A percentile compares a stretch with the other conserved stretches of the same genome.
Evolutionary conservation across 306 rosid species (phyloP).

Genomic region (Abrus pulchellus): DNA sequence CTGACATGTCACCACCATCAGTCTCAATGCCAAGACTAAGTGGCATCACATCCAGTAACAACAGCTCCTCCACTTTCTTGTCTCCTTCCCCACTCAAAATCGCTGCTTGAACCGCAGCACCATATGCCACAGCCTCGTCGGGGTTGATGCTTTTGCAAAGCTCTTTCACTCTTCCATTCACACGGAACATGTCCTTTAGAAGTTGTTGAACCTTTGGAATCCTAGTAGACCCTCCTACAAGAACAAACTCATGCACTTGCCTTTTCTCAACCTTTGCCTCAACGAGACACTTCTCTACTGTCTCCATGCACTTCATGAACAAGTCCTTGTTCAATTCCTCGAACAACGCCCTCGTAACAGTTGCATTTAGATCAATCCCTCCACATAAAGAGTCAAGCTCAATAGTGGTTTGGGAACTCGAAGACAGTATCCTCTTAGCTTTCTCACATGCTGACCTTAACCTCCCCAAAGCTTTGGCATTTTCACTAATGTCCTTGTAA

Average conservation of each 20-base stretch:
- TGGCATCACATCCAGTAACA: conserved; percentile 55
- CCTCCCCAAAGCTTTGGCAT: conserved; percentile 46
- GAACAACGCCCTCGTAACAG: conserved; percentile 50
- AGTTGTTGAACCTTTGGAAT: conserved; percentile 57
- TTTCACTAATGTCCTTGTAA: conserved; percentile 44
- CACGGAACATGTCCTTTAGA: conserved; percentile 51
- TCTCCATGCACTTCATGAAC: conserved; percentile 53
- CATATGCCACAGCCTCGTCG: conserved; percentile 57
- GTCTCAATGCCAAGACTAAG: conserved; percentile 53
- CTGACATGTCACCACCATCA: conserved; percentile 49
- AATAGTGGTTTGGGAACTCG: conserved; percentile 41
- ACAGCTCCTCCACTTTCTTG: conserved; percentile 46
- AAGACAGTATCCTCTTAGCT: conserved; percentile 58
- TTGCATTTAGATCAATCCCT: conserved; percentile 45
- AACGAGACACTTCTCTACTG: conserved; percentile 47
- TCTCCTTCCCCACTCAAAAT: conserved; percentile 49
- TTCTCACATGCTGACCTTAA: conserved; percentile 54
- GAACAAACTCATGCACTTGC: conserved; percentile 55
- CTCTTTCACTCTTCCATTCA: conserved; percentile 41
- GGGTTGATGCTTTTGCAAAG: conserved; percentile 63
- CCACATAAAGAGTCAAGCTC: conserved; percentile 53
- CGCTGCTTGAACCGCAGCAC: conserved; percentile 60
- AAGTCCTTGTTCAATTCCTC: conserved; percentile 56
- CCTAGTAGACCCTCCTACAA: conserved; percentile 59
- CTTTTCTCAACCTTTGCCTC: conserved; percentile 48